A percentile compares a stretch with the other conserved stretches of the same genome.
phyloP scores from a whole-genome alignment of 345 rosid genomes.

The Erucastrum elatum region DNA sequence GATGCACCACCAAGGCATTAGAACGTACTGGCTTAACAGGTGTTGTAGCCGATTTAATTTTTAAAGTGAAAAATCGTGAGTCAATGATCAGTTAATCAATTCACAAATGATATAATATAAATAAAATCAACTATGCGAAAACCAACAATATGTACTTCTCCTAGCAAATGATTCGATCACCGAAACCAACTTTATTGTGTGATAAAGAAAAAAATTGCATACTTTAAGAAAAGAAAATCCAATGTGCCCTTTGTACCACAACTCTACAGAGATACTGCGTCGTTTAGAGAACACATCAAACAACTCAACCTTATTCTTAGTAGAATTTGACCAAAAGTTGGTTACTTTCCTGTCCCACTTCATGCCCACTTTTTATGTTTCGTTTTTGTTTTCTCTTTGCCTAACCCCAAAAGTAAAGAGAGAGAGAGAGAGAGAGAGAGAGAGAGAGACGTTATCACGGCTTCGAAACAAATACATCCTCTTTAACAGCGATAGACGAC shows the following conservation, averaged over 20 bases:
- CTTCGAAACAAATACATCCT: constrained; percentile 24
- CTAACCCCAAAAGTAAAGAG: constrained; percentile 18
- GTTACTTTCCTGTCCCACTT: constrained; percentile 22
- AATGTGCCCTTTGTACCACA: constrained; percentile 26
- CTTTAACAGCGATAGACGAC: constrained; percentile 47
- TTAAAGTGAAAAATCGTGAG: too few relatives aligned
- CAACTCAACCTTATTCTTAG: constrained; percentile 40
- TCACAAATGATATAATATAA: too few relatives aligned
- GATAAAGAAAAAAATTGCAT: too few relatives aligned
- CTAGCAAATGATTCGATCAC: neutral
- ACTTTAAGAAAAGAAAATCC: neutral
- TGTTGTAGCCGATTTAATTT: too few relatives aligned
- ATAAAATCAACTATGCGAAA: too few relatives aligned
- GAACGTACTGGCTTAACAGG: too few relatives aligned
- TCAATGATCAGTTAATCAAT: too few relatives aligned
- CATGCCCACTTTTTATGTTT: constrained; percentile 19
- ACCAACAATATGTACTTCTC: neutral
- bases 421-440: neutral
- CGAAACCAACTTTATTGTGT: neutral
- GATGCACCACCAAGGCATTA: too few relatives aligned
- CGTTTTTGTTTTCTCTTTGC: constrained; percentile 18
- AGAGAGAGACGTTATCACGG: constrained; percentile 27
- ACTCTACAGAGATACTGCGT: constrained; percentile 45
- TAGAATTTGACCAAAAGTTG: constrained; percentile 33
- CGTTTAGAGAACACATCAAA: constrained; percentile 28